Evolutionary conservation across 768 basidiomycete species (phyloP).

Genomic region (Pisolithus albus): DNA sequence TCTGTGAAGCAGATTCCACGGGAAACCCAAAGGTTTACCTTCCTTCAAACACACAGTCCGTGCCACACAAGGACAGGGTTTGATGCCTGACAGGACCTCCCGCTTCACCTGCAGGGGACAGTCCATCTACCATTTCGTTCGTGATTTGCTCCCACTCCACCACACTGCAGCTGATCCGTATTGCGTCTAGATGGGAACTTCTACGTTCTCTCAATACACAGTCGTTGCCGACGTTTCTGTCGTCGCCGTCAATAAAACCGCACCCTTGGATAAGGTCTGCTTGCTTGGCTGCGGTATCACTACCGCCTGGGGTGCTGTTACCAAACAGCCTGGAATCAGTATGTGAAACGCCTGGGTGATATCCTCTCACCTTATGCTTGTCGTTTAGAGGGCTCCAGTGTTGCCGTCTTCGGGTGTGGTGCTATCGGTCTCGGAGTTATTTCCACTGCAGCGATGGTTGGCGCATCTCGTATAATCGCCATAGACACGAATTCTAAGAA

Average conservation of each 20-base stretch:
- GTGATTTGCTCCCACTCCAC: conserved; percentile 22
- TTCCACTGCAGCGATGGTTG: conserved; percentile 68
- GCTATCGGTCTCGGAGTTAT: conserved; percentile 94
- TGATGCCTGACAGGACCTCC: conserved; percentile 86
- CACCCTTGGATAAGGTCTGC: conserved; percentile 95
- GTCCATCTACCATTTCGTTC: conserved; percentile 84
- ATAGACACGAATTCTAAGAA: conserved; percentile 85
- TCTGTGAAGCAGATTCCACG: conserved; percentile 21
- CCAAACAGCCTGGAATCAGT: conserved; percentile 86
- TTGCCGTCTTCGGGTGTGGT: conserved; percentile 94
- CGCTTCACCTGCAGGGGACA: conserved; percentile 90
- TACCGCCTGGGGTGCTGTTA: conserved; percentile 96
- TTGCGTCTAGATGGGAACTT: conserved; percentile 82
- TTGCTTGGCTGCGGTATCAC: conserved; percentile 95
- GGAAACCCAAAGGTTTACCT: not conserved
- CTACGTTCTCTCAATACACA: conserved; percentile 99
- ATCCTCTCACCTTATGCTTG: not conserved
- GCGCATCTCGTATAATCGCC: conserved; percentile 86
- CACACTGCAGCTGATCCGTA: not conserved
- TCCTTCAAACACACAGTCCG: conserved; percentile 50
- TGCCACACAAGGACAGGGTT: conserved; percentile 85
- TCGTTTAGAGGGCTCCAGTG: conserved; percentile 64
- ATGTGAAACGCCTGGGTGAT: conserved; percentile 21
- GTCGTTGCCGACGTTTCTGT: conserved; percentile 97
- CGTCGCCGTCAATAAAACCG: conserved; percentile 78